Conservation (phyloP, 225 moss, liverwort and hornwort genomes). For the Neckera pumila region DNA sequence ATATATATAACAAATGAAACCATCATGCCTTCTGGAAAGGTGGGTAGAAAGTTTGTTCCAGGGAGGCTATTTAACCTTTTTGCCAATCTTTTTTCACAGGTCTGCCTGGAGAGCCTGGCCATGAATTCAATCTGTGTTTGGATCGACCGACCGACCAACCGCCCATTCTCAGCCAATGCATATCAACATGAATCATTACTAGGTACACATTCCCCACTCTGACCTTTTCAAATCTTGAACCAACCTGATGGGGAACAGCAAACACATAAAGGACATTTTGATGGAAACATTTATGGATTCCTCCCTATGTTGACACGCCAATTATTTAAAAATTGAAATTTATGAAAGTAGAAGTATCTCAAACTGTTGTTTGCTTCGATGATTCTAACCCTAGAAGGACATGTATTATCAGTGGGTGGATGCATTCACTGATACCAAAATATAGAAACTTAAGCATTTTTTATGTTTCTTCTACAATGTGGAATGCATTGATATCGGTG, state of each 20-base stretch:
- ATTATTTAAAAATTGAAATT: not conserved
- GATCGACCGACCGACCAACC: not conserved
- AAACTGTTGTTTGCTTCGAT: too few species aligned
- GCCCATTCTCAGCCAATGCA: not conserved
- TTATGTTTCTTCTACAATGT: not conserved
- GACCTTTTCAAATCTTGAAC: not conserved
- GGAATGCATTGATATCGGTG: not conserved
- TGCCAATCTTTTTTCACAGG: not conserved
- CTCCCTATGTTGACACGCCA: too few species aligned
- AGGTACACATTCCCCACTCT: not conserved
- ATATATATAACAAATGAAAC: not conserved
- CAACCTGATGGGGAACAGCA: not conserved
- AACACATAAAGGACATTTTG: not conserved
- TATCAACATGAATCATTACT: not conserved
- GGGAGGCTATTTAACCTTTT: not conserved
- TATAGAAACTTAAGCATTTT: too few species aligned
- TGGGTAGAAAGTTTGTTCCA: not conserved
- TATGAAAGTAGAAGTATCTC: not conserved
- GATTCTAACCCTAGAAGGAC: rapidly evolving
- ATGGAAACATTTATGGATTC: not conserved
- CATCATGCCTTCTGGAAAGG: not conserved
- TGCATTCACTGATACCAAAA: not conserved
- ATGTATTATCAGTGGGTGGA: too few species aligned
- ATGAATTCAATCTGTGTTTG: not conserved
- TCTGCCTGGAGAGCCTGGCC: not conserved